phyloP scores from a whole-genome alignment of 345 rosid genomes.

The Citrus glauca region DNA sequence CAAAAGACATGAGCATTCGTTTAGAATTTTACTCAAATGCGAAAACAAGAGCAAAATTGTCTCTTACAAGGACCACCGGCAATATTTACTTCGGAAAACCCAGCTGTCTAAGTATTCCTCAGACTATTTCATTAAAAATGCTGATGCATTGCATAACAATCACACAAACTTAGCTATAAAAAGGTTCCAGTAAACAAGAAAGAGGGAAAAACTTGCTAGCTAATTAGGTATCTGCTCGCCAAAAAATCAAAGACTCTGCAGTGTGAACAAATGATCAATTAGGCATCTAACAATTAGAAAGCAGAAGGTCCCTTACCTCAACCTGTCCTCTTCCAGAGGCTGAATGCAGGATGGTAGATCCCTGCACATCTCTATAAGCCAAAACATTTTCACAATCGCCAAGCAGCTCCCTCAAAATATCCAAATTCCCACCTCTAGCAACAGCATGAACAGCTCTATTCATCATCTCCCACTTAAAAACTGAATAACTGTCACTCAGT shows the following conservation, averaged over 20 bases:
- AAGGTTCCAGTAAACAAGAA: not conserved
- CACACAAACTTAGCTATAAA: not conserved
- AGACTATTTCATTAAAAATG: not conserved
- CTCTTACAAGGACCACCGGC: not conserved
- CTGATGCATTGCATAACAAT: not conserved
- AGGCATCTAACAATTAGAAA: not conserved
- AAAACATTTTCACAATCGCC: conserved; percentile 38
- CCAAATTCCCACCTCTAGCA: conserved; percentile 88
- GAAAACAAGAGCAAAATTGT: not conserved
- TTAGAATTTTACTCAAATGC: not conserved
- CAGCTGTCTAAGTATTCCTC: not conserved
- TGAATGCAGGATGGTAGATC: conserved; percentile 73
- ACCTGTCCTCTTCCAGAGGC: conserved; percentile 84
- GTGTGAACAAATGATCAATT: not conserved
- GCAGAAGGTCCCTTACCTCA: conserved; percentile 40
- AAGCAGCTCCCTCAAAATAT: conserved; percentile 45
- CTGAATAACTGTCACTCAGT: conserved; percentile 30
- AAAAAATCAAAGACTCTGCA: not conserved
- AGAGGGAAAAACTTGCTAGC: not conserved
- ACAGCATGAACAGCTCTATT: conserved; percentile 86
- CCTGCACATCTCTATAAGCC: conserved; percentile 53
- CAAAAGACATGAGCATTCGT: not conserved
- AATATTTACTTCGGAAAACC: not conserved
- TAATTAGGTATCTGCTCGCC: not conserved
- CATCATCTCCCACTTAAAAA: conserved; percentile 64